A percentile compares a stretch with the other conserved stretches of the same genome.
phyloP scores from a whole-genome alignment of 345 rosid genomes.

The Lepidium didymum region DNA sequence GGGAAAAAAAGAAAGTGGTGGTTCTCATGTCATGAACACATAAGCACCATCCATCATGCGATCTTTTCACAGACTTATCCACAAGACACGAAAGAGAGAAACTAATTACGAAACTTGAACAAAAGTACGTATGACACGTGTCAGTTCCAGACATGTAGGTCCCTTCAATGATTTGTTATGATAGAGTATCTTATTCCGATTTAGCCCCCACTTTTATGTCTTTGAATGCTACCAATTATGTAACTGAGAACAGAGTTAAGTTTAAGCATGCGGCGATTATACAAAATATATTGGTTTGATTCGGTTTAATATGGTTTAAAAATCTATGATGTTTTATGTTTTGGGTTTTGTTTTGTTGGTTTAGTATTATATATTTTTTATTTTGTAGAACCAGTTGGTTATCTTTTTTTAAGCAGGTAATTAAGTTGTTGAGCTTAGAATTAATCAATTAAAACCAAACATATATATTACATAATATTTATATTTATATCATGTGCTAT shows the following conservation, averaged over 20 bases:
- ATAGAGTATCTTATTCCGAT: constrained; percentile 13
- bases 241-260: neutral
- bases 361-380: too few relatives aligned
- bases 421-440: neutral
- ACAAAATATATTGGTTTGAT: neutral
- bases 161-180: constrained; percentile 28
- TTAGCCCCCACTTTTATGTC: neutral
- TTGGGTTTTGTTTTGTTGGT: neutral
- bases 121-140: constrained; percentile 25
- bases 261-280: neutral
- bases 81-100: neutral
- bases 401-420: too few relatives aligned
- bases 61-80: constrained; percentile 12
- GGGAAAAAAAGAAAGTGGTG: constrained; percentile 13
- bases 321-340: neutral
- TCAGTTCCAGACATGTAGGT: constrained; percentile 24
- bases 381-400: too few relatives aligned
- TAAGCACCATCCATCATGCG: constrained; percentile 22
- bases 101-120: constrained; percentile 12
- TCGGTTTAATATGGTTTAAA: neutral
- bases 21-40: constrained; percentile 26
- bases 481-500: too few relatives aligned
- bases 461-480: too few relatives aligned
- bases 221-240: neutral
- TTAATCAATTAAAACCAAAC: too few relatives aligned